These are phyloP conservation scores for Curvularia lunata DNA, from an alignment of 2,329 filamentous ascomycete genomes.

Conservation along the genomic window DNA sequence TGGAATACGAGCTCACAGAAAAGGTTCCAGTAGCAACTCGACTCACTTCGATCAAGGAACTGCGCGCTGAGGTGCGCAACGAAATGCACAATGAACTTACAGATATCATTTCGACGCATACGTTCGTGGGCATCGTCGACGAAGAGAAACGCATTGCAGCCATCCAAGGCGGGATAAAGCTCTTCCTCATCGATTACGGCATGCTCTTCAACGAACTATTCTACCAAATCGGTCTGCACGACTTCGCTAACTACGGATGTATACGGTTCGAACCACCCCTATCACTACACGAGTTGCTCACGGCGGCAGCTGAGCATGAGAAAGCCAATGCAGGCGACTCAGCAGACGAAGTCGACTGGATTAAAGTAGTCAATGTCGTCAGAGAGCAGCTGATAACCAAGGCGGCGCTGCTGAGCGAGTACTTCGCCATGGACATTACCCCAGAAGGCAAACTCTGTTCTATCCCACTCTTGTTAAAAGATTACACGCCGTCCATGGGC, in stretches of 20 bases:
- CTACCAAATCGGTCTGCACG: constrained; percentile 91
- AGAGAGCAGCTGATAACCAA: constrained; percentile 72
- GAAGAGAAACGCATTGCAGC: constrained; percentile 85
- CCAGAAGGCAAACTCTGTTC: constrained; percentile 76
- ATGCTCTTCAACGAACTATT: constrained; percentile 85
- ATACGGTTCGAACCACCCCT: constrained; percentile 82
- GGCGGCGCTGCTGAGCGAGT: constrained; percentile 87
- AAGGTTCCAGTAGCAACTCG: constrained; percentile 73
- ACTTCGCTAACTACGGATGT: constrained; percentile 92
- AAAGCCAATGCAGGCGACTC: constrained; percentile 55
- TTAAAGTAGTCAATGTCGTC: constrained; percentile 70
- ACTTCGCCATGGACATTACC: constrained; percentile 86
- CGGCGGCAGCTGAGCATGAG: constrained; percentile 75
- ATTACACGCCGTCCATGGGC: constrained; percentile 82
- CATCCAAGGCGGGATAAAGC: constrained; percentile 88
- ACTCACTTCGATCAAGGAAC: constrained; percentile 82
- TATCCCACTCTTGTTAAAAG: constrained; percentile 85
- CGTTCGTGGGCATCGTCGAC: constrained; percentile 93
- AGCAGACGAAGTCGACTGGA: constrained; percentile 66
- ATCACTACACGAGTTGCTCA: constrained; percentile 71
- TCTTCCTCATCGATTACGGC: constrained; percentile 93
- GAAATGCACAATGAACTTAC: constrained; percentile 84
- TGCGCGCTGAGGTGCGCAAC: constrained; percentile 80
- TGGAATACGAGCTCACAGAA: constrained; percentile 75
- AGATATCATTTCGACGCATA: constrained; percentile 84